These are phyloP conservation scores for Hyparrhenia diplandra DNA, from an alignment of 176 grass and related monocot genomes.

Conservation along the genomic window DNA sequence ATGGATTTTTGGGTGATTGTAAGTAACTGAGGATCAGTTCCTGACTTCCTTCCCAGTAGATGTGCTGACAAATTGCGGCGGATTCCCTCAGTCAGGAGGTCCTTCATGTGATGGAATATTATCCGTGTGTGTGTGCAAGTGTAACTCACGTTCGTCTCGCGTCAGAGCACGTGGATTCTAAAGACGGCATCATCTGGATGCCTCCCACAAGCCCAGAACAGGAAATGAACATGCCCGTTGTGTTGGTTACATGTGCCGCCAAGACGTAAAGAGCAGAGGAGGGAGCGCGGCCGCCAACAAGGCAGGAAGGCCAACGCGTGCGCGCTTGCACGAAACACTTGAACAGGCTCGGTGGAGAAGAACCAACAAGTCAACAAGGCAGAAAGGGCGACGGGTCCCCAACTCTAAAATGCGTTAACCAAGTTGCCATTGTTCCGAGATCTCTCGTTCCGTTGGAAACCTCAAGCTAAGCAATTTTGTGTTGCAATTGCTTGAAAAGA, in stretches of 20 bases:
- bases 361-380: neutral
- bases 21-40: no score
- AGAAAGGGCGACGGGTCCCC: neutral
- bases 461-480: no score
- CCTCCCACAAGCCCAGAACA: no score
- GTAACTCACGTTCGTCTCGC: neutral
- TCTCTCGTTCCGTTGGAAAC: no score
- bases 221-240: neutral
- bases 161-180: conserved; percentile 23
- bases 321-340: neutral
- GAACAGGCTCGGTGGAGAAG: neutral
- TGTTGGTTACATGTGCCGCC: neutral
- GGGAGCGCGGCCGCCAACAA: neutral
- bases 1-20: no score
- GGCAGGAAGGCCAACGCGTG: neutral
- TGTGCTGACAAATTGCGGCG: neutral
- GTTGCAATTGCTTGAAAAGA: no score
- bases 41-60: no score
- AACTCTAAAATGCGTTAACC: neutral
- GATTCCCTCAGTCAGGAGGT: neutral
- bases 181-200: neutral
- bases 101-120: neutral
- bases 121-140: neutral
- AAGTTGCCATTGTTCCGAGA: no score
- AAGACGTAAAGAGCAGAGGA: neutral